phyloP scores from a whole-genome alignment of 371 early-diverging fungal species.

The Modicella reniformis region DNA sequence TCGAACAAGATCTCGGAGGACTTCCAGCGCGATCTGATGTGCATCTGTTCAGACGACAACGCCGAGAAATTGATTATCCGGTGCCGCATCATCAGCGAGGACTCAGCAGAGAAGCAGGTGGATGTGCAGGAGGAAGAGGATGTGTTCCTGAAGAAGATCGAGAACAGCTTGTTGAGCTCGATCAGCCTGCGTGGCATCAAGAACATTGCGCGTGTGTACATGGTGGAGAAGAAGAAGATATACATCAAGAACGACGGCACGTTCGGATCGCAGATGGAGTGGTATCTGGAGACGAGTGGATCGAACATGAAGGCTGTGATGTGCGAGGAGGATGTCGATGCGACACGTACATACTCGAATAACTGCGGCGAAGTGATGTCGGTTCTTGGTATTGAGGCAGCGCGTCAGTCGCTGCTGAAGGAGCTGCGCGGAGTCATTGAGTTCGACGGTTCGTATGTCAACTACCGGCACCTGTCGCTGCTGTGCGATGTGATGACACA shows the following conservation, averaged over 20 bases:
- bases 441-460: constrained; percentile 98
- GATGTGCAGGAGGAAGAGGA: constrained; percentile 82
- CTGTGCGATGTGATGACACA: constrained; percentile 99
- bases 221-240: constrained; percentile 80
- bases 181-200: constrained; percentile 93
- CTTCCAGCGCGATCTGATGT: constrained; percentile 78
- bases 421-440: constrained; percentile 97
- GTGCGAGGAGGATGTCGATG: constrained; percentile 86
- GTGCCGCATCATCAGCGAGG: constrained; percentile 81
- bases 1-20: constrained; percentile 78
- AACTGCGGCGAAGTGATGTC: constrained; percentile 92
- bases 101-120: constrained; percentile 62
- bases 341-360: constrained; percentile 89
- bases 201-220: constrained; percentile 91
- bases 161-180: constrained; percentile 84
- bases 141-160: constrained; percentile 86
- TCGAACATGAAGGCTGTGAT: constrained; percentile 92
- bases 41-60: constrained; percentile 95
- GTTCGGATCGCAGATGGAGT: constrained; percentile 77
- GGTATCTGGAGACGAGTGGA: constrained; percentile 97
- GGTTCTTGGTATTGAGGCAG: constrained; percentile 98
- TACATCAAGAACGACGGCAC: constrained; percentile 67
- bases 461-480: constrained; percentile 97
- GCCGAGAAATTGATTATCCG: constrained; percentile 89
- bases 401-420: constrained; percentile 89